Conservation (phyloP, 495 filamentous ascomycete species). For the Aspergillus egyptiacus region DNA sequence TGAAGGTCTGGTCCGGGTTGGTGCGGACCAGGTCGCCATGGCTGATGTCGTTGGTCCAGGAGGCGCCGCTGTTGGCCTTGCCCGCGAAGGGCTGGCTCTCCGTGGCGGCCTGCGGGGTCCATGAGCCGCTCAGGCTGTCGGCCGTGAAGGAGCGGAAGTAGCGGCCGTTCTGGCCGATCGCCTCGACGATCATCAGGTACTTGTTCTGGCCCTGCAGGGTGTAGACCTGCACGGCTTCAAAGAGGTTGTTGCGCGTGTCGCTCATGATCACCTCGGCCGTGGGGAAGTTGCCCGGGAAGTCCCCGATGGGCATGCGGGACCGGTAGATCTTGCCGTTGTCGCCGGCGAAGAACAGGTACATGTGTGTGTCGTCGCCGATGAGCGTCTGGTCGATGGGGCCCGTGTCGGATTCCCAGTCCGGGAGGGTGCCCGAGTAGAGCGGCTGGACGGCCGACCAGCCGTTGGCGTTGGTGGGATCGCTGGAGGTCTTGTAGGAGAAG, state of each 20-base stretch:
- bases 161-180: slow-evolving; percentile 23
- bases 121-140: slow-evolving; percentile 44
- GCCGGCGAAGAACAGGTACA: slow-evolving; percentile 61
- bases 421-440: slow-evolving; percentile 51
- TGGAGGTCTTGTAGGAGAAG: slow-evolving; percentile 55
- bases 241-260: slow-evolving; percentile 48
- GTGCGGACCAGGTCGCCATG: slow-evolving; percentile 53
- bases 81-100: slow-evolving; percentile 56
- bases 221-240: slow-evolving; percentile 59
- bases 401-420: slow-evolving; percentile 40
- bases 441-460: slow-evolving; percentile 48
- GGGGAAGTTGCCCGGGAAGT: slow-evolving; percentile 57
- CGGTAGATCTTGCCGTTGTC: slow-evolving; percentile 63
- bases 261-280: slow-evolving; percentile 43
- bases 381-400: slow-evolving; percentile 55
- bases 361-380: slow-evolving; percentile 51
- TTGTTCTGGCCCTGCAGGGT: slow-evolving; percentile 41
- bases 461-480: slow-evolving; percentile 49
- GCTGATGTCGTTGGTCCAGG: slow-evolving; percentile 61
- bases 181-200: slow-evolving; percentile 61
- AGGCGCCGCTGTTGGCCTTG: slow-evolving; percentile 54
- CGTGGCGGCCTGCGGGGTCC: slow-evolving; percentile 46
- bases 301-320: slow-evolving; percentile 49
- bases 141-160: slow-evolving; percentile 63
- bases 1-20: slow-evolving; percentile 23